A percentile compares a stretch with the other conserved stretches of the same genome.
These are phyloP conservation scores for Aspergillus eucalypticola DNA, from an alignment of 2,329 filamentous ascomycete species.

Conservation along the genomic window DNA sequence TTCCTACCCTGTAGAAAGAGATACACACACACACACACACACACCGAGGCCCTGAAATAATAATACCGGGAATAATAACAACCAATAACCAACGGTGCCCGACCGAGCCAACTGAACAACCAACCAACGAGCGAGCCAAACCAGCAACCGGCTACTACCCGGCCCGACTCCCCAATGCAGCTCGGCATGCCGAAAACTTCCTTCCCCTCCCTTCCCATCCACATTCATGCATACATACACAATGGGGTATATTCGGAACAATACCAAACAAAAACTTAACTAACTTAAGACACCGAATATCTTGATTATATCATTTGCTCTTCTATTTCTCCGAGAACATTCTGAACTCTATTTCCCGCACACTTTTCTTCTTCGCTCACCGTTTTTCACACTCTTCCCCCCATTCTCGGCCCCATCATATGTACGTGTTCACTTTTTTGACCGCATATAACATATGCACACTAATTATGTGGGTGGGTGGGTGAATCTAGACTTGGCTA, in stretches of 20 bases:
- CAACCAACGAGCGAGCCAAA: not conserved
- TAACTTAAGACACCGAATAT: not conserved
- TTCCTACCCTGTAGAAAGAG: not conserved
- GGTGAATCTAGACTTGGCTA: too few relatives aligned
- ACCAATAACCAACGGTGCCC: not conserved
- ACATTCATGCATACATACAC: not conserved
- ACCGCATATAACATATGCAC: too few relatives aligned
- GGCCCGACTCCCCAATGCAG: slow-evolving; percentile 5
- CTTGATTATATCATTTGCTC: not conserved
- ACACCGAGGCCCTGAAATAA: not conserved
- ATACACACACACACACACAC: not conserved
- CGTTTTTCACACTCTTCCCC: too few relatives aligned
- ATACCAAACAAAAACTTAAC: not conserved
- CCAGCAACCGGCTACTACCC: not conserved
- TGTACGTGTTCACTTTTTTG: too few relatives aligned
- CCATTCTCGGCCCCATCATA: too few relatives aligned
- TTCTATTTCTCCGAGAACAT: not conserved
- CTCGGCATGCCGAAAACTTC: slow-evolving; percentile 13
- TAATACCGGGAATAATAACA: not conserved
- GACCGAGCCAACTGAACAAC: not conserved
- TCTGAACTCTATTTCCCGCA: not conserved
- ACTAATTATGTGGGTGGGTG: too few relatives aligned
- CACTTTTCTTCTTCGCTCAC: too few relatives aligned
- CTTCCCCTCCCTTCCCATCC: not conserved
- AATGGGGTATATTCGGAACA: slow-evolving; percentile 5